Percentiles rank a stretch among this genome's conserved stretches.
These are phyloP conservation scores for Cladophialophora bantiana DNA, from an alignment of 2,329 filamentous ascomycete species.

Conservation along the genomic window DNA sequence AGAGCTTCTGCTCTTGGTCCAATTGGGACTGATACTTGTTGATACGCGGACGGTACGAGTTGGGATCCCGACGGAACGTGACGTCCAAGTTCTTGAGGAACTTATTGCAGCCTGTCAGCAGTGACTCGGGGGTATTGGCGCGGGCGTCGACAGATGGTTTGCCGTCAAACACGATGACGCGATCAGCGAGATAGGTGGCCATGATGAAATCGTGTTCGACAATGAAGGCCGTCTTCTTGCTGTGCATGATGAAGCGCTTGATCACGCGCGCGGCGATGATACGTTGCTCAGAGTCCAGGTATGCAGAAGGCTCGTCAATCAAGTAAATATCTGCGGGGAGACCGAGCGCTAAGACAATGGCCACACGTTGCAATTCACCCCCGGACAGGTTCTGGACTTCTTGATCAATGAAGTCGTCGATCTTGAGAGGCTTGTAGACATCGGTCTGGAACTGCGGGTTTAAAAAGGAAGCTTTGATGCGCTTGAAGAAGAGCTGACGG, in stretches of 20 bases:
- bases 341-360: conserved; percentile 95
- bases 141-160: conserved; percentile 85
- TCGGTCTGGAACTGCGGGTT: conserved; percentile 99
- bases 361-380: conserved; percentile 99
- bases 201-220: conserved; percentile 99
- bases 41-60: conserved; percentile 95
- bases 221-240: conserved; percentile 98
- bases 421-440: conserved; percentile 98
- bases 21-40: conserved; percentile 97
- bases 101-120: conserved; percentile 93
- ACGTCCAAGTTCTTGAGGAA: conserved; percentile 98
- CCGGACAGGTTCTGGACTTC: conserved; percentile 99
- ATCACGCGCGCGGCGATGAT: conserved; percentile 97
- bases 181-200: conserved; percentile 82
- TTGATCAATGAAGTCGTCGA: conserved; percentile 99
- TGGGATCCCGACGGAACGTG: conserved; percentile 97
- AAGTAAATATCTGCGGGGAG: conserved; percentile 97
- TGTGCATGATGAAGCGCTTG: conserved; percentile 99
- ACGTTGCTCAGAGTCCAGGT: conserved; percentile 98
- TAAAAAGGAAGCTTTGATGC: conserved; percentile 96
- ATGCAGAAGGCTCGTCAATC: conserved; percentile 96
- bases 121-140: conserved; percentile 87
- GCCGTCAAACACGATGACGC: conserved; percentile 98
- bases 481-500: conserved; percentile 98
- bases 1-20: conserved; percentile 95